Percentiles rank a stretch among this genome's conserved stretches.
Evolutionary conservation across 495 filamentous ascomycete species (phyloP).

Genomic region (Trichoderma parareesei): DNA sequence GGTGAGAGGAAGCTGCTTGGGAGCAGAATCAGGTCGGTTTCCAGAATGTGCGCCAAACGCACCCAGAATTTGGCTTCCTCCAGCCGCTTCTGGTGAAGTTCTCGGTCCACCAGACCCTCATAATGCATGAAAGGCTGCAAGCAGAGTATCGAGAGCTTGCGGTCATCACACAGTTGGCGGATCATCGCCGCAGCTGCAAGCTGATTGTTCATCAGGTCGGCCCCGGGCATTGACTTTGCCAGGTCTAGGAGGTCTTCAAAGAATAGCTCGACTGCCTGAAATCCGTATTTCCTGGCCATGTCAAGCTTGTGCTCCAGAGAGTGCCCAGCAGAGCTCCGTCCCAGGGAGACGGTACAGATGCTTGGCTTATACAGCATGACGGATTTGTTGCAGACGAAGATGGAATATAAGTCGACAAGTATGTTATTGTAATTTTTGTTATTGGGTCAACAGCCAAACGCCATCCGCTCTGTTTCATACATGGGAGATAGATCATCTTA

Average conservation of each 20-base stretch:
- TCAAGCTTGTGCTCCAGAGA: conserved; percentile 56
- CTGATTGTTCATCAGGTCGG: conserved; percentile 34
- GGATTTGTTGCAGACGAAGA: neutral
- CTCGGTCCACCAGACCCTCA: conserved; percentile 62
- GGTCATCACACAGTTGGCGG: conserved; percentile 45
- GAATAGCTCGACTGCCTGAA: conserved; percentile 69
- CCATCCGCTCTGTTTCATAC: no score
- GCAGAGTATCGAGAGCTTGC: conserved; percentile 55
- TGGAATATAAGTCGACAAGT: neutral
- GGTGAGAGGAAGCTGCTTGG: conserved; percentile 60
- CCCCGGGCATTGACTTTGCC: conserved; percentile 20
- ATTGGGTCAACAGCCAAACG: no score
- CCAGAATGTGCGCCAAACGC: conserved; percentile 50
- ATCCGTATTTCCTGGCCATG: conserved; percentile 55
- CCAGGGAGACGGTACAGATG: conserved; percentile 68
- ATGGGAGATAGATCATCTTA: no score
- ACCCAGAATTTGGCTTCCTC: conserved; percentile 65
- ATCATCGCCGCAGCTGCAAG: conserved; percentile 51
- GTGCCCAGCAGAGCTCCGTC: conserved; percentile 48
- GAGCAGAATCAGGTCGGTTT: conserved; percentile 65
- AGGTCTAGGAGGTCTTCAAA: conserved; percentile 57
- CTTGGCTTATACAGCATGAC: conserved; percentile 6
- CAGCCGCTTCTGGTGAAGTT: conserved; percentile 48
- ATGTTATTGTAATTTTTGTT: no score
- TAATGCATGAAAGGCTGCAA: conserved; percentile 77